phyloP scores from a whole-genome alignment of 768 basidiomycete genomes.

The Amanita pseudoporphyria region DNA sequence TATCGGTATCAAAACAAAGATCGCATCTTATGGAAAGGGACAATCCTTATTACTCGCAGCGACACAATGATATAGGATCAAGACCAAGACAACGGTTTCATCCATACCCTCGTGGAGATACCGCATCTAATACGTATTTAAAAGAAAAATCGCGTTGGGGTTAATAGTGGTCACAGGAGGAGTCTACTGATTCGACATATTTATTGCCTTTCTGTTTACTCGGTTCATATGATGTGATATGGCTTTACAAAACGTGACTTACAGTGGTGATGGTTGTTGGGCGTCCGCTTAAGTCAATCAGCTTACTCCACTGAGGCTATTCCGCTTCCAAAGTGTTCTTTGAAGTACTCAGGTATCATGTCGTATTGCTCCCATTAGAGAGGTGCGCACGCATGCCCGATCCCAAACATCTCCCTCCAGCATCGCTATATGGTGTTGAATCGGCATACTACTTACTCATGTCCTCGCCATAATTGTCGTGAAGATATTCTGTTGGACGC shows the following conservation, averaged over 20 bases:
- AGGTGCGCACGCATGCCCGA: slow-evolving; percentile 93
- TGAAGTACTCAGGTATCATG: slow-evolving; percentile 87
- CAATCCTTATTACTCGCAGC: slow-evolving; percentile 4
- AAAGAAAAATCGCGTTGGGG: slow-evolving; percentile 3
- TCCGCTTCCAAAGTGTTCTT: slow-evolving; percentile 95
- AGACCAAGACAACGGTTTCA: slow-evolving; percentile 6
- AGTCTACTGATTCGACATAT: not conserved
- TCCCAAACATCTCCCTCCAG: slow-evolving; percentile 97
- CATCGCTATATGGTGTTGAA: slow-evolving; percentile 86
- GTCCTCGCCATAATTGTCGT: too few relatives aligned
- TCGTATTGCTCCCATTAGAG: slow-evolving; percentile 85
- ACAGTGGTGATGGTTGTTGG: too few relatives aligned
- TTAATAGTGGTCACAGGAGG: not conserved
- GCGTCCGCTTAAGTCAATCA: slow-evolving; percentile 85
- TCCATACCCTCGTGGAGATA: slow-evolving; percentile 2
- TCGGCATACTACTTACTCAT: slow-evolving; percentile 97
- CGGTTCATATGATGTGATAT: too few relatives aligned
- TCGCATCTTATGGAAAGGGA: not conserved
- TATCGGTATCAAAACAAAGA: not conserved
- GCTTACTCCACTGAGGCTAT: slow-evolving; percentile 97
- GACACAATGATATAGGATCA: not conserved
- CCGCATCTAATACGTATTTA: slow-evolving; percentile 1
- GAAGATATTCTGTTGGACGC: too few relatives aligned
- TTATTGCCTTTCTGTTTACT: not conserved
- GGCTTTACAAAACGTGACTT: too few relatives aligned